A percentile compares a stretch with the other conserved stretches of the same genome.
These are phyloP conservation scores for Arachis stenosperma DNA, from an alignment of 306 rosid genomes.

Conservation along the genomic window DNA sequence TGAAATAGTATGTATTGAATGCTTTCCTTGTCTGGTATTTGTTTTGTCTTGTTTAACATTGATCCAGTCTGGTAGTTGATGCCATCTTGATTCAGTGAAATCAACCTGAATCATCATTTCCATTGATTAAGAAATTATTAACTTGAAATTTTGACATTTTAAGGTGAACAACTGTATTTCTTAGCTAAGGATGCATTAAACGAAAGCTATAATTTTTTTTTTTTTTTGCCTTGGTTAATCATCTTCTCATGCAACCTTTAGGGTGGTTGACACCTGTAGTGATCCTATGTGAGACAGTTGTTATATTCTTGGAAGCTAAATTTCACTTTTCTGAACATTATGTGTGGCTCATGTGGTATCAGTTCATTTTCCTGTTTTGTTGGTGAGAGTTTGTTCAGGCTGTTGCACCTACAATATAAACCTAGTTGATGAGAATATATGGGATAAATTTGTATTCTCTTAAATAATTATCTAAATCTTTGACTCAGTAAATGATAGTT, in stretches of 20 bases:
- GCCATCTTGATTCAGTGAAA: background rate
- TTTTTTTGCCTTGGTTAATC: constrained; percentile 15
- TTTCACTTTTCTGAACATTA: constrained; percentile 7
- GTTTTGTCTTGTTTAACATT: constrained; percentile 11
- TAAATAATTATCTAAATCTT: constrained; percentile 26
- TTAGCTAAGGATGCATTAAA: too few species aligned
- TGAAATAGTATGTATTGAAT: constrained; percentile 25
- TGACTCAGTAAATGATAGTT: constrained; percentile 4
- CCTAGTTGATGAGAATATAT: background rate
- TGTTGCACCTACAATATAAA: constrained; percentile 12
- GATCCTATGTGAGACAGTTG: background rate
- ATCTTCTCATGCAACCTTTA: constrained; percentile 18
- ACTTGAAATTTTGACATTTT: constrained; percentile 8
- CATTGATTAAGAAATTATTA: background rate
- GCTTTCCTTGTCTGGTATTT: constrained; percentile 28
- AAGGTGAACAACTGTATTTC: background rate
- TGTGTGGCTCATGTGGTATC: background rate
- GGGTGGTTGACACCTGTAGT: constrained; percentile 4
- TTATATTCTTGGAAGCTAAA: constrained; percentile 18
- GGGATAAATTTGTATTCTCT: constrained; percentile 16
- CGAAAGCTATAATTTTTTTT: background rate
- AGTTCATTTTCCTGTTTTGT: background rate
- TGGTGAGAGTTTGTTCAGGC: constrained; percentile 2
- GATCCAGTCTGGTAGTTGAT: constrained; percentile 25
- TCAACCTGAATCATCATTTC: constrained; percentile 7